phyloP scores from a whole-genome alignment of 495 filamentous ascomycete genomes.

The Penicillium arizonense region DNA sequence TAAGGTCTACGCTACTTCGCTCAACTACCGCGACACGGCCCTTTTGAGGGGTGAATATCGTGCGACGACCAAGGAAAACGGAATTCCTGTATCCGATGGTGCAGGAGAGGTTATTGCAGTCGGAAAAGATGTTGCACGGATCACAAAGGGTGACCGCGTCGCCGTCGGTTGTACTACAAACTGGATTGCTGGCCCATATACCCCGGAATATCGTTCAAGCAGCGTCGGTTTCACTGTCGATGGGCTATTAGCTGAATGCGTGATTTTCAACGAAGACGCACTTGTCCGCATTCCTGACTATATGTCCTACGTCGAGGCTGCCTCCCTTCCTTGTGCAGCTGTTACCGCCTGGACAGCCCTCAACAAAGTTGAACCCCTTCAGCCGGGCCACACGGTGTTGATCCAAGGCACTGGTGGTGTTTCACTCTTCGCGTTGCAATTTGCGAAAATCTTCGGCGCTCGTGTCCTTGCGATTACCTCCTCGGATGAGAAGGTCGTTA shows the following conservation, averaged over 20 bases:
- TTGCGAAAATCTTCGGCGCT: slow-evolving; percentile 36
- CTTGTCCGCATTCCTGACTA: slow-evolving; percentile 27
- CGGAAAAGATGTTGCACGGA: background rate
- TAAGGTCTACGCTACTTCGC: slow-evolving; percentile 59
- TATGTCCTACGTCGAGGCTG: slow-evolving; percentile 20
- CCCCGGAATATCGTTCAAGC: too few species aligned
- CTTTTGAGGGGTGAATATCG: background rate
- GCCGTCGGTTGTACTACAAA: too few species aligned
- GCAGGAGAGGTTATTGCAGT: slow-evolving; percentile 60
- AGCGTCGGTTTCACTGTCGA: slow-evolving; percentile 29
- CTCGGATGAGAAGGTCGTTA: slow-evolving; percentile 26
- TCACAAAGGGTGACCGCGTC: too few species aligned
- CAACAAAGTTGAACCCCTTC: too few species aligned
- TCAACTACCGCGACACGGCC: slow-evolving; percentile 56
- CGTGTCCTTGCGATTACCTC: slow-evolving; percentile 41
- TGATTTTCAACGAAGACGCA: slow-evolving; percentile 77
- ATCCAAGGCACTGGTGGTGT: slow-evolving; percentile 69
- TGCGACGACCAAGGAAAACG: slow-evolving; percentile 33
- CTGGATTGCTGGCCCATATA: too few species aligned
- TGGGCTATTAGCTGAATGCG: slow-evolving; percentile 64
- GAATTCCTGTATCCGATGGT: slow-evolving; percentile 66
- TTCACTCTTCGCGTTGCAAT: slow-evolving; percentile 52
- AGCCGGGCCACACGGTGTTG: slow-evolving; percentile 56
- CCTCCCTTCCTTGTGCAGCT: slow-evolving; percentile 27
- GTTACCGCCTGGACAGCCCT: slow-evolving; percentile 32